These are phyloP conservation scores for Moesziomyces antarcticus DNA, from an alignment of 1,284 basidiomycete species.

Conservation along the genomic window DNA sequence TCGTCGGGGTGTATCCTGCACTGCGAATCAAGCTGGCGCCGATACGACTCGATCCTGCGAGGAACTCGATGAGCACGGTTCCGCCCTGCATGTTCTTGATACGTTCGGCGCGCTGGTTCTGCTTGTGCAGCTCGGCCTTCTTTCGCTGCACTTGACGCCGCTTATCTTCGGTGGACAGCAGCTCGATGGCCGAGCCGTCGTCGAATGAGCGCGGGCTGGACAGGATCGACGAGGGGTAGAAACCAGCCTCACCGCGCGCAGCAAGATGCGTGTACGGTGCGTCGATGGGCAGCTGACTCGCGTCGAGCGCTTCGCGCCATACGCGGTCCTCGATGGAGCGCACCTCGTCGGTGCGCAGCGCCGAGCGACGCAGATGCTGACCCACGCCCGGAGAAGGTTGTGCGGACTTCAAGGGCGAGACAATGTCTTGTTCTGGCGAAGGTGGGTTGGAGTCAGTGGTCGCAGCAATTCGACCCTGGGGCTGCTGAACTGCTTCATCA, in stretches of 20 bases:
- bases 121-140: slow-evolving; percentile 11
- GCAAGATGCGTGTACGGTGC: slow-evolving; percentile 58
- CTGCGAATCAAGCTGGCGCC: slow-evolving; percentile 47
- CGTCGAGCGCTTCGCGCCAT: slow-evolving; percentile 51
- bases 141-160: slow-evolving; percentile 7
- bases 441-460: neutral
- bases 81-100: slow-evolving; percentile 49
- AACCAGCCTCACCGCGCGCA: slow-evolving; percentile 21
- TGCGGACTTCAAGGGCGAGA: neutral
- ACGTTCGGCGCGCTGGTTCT: slow-evolving; percentile 15
- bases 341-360: slow-evolving; percentile 41
- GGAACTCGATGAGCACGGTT: slow-evolving; percentile 56
- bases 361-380: slow-evolving; percentile 27
- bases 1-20: slow-evolving; percentile 8
- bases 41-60: slow-evolving; percentile 47
- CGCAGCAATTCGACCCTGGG: neutral
- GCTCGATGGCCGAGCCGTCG: slow-evolving; percentile 35
- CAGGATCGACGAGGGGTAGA: slow-evolving; percentile 21
- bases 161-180: slow-evolving; percentile 20
- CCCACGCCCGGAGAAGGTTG: neutral
- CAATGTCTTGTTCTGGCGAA: neutral
- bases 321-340: slow-evolving; percentile 43
- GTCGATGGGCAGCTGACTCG: slow-evolving; percentile 43
- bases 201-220: slow-evolving; percentile 15
- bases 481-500: neutral